A percentile compares a stretch with the other conserved stretches of the same genome.
phyloP scores from a whole-genome alignment of 441 rosid species.

The Populus tomentosa region DNA sequence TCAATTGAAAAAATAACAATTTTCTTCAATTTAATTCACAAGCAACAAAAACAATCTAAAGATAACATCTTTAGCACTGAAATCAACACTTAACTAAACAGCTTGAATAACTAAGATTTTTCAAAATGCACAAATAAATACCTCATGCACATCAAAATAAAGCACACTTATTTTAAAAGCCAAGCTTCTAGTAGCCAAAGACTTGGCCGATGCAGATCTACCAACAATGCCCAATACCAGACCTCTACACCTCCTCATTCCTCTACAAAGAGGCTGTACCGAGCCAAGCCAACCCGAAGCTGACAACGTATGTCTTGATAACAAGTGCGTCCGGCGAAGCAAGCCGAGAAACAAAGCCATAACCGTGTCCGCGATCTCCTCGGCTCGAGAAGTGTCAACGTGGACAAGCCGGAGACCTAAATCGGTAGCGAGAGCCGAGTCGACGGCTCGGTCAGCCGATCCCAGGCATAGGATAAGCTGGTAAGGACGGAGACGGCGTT shows the following conservation, averaged over 20 bases:
- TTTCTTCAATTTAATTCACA: not conserved
- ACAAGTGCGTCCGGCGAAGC: constrained; percentile 84
- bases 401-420: constrained; percentile 92
- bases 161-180: constrained; percentile 95
- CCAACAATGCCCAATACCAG: constrained; percentile 90
- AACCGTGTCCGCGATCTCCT: constrained; percentile 94
- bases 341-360: constrained; percentile 95
- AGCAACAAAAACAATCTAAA: not conserved
- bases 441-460: constrained; percentile 82
- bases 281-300: constrained; percentile 96
- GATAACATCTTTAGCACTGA: not conserved
- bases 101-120: not conserved
- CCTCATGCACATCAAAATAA: constrained; percentile 82
- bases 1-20: not conserved
- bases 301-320: constrained; percentile 77
- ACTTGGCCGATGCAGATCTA: constrained; percentile 82
- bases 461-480: constrained; percentile 95
- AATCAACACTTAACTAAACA: not conserved
- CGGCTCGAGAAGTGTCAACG: constrained; percentile 82
- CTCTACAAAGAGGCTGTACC: constrained; percentile 84
- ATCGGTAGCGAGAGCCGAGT: constrained; percentile 84
- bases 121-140: constrained; percentile 18
- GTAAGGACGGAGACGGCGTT: constrained; percentile 88
- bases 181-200: constrained; percentile 77
- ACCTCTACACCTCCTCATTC: constrained; percentile 95